Evolutionary conservation across 1,284 basidiomycete species (phyloP).

Genomic region (Puccinia hordei): DNA sequence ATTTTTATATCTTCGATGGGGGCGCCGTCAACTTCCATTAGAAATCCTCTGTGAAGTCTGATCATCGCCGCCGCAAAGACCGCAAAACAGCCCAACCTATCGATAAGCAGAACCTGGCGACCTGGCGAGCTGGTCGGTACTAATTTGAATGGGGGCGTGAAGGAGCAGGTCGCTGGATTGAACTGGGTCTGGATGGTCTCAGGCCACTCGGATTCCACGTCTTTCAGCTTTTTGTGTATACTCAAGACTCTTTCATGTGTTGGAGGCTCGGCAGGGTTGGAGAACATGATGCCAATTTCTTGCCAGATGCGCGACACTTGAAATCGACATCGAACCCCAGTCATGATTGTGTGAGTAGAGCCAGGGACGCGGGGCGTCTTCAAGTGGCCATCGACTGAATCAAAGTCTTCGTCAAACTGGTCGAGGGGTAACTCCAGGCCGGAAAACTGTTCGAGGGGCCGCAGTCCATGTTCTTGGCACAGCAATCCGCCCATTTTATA

Average conservation of each 20-base stretch:
- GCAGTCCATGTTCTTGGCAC: conserved; percentile 36
- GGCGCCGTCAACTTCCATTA: conserved; percentile 24
- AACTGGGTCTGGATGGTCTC: conserved; percentile 26
- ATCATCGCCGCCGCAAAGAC: conserved; percentile 39
- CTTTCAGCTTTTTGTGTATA: conserved; percentile 15
- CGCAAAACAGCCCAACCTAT: conserved; percentile 29
- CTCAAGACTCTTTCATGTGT: conserved; percentile 31
- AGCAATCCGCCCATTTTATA: conserved; percentile 44
- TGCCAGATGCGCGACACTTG: conserved; percentile 32
- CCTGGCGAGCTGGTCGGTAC: conserved; percentile 10
- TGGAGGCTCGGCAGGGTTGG: conserved; percentile 12
- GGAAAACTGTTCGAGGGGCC: conserved; percentile 22
- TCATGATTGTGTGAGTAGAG: conserved; percentile 35
- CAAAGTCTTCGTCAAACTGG: conserved; percentile 42
- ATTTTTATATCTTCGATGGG: conserved; percentile 24
- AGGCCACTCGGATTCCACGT: conserved; percentile 10
- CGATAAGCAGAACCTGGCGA: conserved; percentile 21
- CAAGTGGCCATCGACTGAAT: conserved; percentile 14
- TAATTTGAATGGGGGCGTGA: conserved; percentile 9
- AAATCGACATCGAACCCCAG: conserved; percentile 34
- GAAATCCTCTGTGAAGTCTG: conserved; percentile 36
- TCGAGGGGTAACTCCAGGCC: conserved; percentile 32
- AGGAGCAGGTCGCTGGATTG: conserved; percentile 22
- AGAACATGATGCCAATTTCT: conserved; percentile 33
- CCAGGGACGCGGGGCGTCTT: conserved; percentile 8